phyloP scores from a whole-genome alignment of 768 basidiomycete genomes.

The Russula brevipes region DNA sequence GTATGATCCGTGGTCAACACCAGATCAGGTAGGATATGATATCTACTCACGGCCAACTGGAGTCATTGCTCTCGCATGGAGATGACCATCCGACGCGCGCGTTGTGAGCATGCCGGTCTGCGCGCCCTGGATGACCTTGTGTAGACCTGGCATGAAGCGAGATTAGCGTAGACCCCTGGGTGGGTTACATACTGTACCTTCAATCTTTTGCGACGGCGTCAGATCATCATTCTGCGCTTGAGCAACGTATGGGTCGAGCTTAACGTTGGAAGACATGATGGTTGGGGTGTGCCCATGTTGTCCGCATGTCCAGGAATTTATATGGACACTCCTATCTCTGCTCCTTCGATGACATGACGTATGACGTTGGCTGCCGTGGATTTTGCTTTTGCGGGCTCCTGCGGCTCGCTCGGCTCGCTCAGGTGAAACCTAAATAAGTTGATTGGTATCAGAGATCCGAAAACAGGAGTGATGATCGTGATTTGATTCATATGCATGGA shows the following conservation, averaged over 20 bases:
- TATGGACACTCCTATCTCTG: background rate
- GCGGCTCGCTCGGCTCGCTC: too few relatives aligned
- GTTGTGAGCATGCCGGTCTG: constrained; percentile 77
- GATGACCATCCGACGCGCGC: constrained; percentile 54
- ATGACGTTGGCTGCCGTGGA: too few relatives aligned
- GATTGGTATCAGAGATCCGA: too few relatives aligned
- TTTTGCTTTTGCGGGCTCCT: too few relatives aligned
- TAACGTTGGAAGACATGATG: constrained; percentile 25
- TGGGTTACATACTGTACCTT: constrained; percentile 36
- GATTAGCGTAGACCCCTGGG: background rate
- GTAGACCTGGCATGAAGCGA: constrained; percentile 44
- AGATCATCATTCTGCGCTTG: constrained; percentile 55
- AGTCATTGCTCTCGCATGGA: constrained; percentile 81
- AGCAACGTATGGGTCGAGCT: constrained; percentile 73
- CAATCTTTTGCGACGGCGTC: constrained; percentile 60
- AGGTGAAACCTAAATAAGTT: too few relatives aligned
- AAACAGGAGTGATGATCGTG: too few relatives aligned
- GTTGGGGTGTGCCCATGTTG: background rate
- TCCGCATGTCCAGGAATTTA: background rate
- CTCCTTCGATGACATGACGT: background rate
- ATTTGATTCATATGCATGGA: too few relatives aligned
- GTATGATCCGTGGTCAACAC: background rate
- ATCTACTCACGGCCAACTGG: constrained; percentile 54
- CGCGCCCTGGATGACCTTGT: constrained; percentile 56
- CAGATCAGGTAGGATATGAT: background rate